Conservation (phyloP, 306 rosid species). For the Vigna reflexopilosa region DNA sequence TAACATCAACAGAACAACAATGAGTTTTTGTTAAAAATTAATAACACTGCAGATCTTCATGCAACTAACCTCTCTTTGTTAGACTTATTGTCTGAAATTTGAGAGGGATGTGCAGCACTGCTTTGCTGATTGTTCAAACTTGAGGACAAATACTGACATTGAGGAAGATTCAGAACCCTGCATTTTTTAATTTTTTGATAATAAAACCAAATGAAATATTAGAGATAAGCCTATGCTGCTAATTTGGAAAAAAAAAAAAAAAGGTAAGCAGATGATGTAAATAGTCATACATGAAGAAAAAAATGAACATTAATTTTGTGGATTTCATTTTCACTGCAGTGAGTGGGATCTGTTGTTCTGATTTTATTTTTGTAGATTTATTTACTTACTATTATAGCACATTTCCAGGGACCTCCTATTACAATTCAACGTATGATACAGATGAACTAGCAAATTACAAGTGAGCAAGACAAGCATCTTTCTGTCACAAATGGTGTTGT, state of each 20-base stretch:
- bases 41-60: conserved; percentile 27
- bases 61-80: conserved; percentile 63
- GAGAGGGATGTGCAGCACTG: conserved; percentile 44
- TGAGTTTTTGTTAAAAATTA: background rate
- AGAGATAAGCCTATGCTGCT: conserved; percentile 6
- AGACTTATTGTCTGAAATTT: conserved; percentile 51
- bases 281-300: background rate
- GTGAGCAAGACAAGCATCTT: background rate
- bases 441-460: background rate
- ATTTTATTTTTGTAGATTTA: background rate
- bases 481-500: background rate
- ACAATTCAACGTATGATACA: background rate
- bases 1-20: conserved; percentile 18
- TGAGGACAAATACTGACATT: conserved; percentile 61
- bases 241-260: conserved; percentile 17
- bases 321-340: background rate
- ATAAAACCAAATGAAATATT: conserved; percentile 29
- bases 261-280: background rate
- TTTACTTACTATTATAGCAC: background rate
- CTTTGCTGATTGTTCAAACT: conserved; percentile 51
- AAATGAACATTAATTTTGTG: background rate
- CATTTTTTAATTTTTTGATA: conserved; percentile 34
- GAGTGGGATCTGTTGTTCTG: too few species aligned
- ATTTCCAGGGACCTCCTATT: background rate
- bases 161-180: conserved; percentile 84